Conservation (phyloP, 306 rosid genomes). For the Benincasa hispida region DNA sequence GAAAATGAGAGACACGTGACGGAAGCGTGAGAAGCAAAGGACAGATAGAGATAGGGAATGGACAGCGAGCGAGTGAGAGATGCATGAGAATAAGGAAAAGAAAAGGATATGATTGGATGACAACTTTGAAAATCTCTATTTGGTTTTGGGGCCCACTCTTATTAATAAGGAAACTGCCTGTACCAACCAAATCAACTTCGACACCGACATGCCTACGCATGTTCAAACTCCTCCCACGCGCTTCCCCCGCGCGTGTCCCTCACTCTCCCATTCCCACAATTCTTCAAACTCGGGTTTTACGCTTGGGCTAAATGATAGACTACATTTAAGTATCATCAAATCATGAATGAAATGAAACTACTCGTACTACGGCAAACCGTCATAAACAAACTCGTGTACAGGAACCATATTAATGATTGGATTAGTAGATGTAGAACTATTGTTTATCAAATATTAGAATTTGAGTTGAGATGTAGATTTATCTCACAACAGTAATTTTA, state of each 20-base stretch:
- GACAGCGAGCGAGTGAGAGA: neutral
- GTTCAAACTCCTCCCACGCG: neutral
- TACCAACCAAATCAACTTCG: slow-evolving; percentile 1
- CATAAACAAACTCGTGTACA: too few relatives aligned
- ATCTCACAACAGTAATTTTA: neutral
- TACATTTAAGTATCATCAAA: too few relatives aligned
- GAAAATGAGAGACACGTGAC: neutral
- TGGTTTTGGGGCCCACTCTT: neutral
- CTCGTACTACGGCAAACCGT: too few relatives aligned
- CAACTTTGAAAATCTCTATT: neutral
- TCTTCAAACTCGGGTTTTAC: too few relatives aligned
- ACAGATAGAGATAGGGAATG: neutral
- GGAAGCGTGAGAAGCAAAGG: neutral
- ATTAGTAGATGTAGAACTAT: too few relatives aligned
- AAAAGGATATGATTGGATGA: neutral
- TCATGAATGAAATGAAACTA: too few relatives aligned
- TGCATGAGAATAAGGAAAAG: neutral
- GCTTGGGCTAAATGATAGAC: too few relatives aligned
- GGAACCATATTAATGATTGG: too few relatives aligned
- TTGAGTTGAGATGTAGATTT: neutral
- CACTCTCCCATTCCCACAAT: neutral
- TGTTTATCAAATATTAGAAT: neutral
- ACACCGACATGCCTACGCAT: neutral
- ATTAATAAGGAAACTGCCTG: neutral
- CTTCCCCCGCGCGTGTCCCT: neutral